Percentiles rank a stretch among this genome's conserved stretches.
Evolutionary conservation across 495 filamentous ascomycete species (phyloP).

Genomic region (Paragyromitra xinjiangensis): DNA sequence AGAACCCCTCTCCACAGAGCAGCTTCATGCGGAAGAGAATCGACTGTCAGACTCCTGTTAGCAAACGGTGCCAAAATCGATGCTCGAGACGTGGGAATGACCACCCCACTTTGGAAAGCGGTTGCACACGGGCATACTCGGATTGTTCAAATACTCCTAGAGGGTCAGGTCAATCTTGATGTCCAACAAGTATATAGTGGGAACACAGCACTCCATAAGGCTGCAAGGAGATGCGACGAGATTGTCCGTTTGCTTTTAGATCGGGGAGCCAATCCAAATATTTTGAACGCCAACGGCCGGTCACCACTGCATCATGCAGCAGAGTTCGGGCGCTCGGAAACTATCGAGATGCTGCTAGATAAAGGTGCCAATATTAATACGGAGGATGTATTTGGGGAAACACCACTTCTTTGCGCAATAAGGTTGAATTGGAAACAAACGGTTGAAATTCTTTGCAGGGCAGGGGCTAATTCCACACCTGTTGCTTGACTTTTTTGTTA

Average conservation of each 20-base stretch:
- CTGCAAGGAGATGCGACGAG: not conserved
- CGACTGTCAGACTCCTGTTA: not conserved
- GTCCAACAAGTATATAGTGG: not conserved
- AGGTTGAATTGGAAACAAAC: not conserved
- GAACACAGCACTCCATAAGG: not conserved
- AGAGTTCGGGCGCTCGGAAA: not conserved
- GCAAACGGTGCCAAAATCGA: not conserved
- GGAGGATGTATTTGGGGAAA: not conserved
- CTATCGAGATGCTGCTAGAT: not conserved
- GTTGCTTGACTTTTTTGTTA: too few species aligned
- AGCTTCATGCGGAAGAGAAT: not conserved
- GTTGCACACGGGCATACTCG: not conserved
- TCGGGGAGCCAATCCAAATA: not conserved
- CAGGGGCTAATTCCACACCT: not conserved
- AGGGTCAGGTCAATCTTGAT: not conserved
- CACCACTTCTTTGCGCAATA: not conserved
- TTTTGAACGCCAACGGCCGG: not conserved
- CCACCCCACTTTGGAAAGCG: conserved; percentile 7
- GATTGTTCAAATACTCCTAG: not conserved
- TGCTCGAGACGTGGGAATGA: too few species aligned
- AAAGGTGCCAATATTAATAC: not conserved
- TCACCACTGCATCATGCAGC: not conserved
- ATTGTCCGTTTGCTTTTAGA: not conserved
- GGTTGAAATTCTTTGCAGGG: not conserved
- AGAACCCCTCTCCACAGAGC: not conserved